Base-by-base conservation (phyloP, 768 basidiomycete genomes). In the Melanogaster broomeanus region DNA sequence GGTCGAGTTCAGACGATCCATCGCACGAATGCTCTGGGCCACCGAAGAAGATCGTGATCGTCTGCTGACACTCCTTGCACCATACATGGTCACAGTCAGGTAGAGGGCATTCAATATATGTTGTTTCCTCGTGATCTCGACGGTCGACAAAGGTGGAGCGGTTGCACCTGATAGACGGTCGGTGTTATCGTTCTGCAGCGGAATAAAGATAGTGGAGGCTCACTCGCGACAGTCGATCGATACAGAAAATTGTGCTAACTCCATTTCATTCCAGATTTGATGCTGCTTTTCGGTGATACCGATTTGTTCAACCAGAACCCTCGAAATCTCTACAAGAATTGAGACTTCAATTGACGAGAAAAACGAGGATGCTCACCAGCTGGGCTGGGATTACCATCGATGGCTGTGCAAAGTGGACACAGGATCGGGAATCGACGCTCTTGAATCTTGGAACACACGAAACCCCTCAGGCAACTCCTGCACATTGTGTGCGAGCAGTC, bases 31-130 rank as follows among this genome's bases (percentile, higher is more conserved):
- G 81, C 48, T 69, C 66, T 12, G 72, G 74, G 6, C 71, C 75
- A 15, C 62, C 66, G 10, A n/a, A n/a, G n/a, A n/a, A n/a, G n/a
- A 66, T 22, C 7, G 53, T 45, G 44, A 74, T 53, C 54, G 65
- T 37, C 49, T 81, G 77, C 28, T 76, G 77, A 65, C 85, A 87
- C 25, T 64, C 64, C 65, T 80, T 86, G 66, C 85, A 87, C 85
- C 84, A 87, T 9, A 72, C 67, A 55, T 82, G 66, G 1, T 65
- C 59, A 50, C 85, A 87, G 16, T 65, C 62, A 0, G 62, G 67
- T 27, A 77, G 60, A 3, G 82, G 83, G 53, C 85, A 87, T 10
- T 66, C 61, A 30, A 87, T 64, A 22, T 74, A 70, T 27, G 66
- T 62, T 11, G 62, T 61, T 3, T 68, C 68, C 12, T 68, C 61